These are phyloP conservation scores for Fulvia fulva DNA, from an alignment of 2,329 filamentous ascomycete species.

Conservation along the genomic window DNA sequence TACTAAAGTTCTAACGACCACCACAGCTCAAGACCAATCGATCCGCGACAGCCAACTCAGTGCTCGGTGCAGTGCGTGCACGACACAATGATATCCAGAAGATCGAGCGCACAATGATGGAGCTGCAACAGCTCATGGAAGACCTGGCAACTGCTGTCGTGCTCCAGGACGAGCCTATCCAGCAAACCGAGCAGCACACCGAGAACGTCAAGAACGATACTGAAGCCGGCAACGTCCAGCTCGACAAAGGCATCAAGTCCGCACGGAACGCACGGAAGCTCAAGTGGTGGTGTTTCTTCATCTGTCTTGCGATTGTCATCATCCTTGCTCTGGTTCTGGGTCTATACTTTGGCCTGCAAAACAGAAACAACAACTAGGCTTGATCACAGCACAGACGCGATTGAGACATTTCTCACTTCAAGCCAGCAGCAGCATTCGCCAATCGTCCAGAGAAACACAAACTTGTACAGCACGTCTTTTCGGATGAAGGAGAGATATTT, in stretches of 20 bases:
- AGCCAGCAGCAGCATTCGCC: neutral
- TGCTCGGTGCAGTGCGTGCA: conserved; percentile 73
- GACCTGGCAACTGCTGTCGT: conserved; percentile 72
- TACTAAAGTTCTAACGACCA: conserved; percentile 5
- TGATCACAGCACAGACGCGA: neutral
- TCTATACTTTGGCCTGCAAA: conserved; percentile 43
- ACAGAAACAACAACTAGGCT: conserved; percentile 12
- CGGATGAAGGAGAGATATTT: neutral
- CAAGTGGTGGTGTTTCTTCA: conserved; percentile 74
- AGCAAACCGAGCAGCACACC: conserved; percentile 62
- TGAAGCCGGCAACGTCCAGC: conserved; percentile 64
- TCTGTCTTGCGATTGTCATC: conserved; percentile 48
- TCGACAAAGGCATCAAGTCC: conserved; percentile 63
- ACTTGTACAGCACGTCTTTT: conserved; percentile 3
- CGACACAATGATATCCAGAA: conserved; percentile 79
- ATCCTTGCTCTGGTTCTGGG: conserved; percentile 50
- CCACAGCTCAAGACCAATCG: conserved; percentile 69
- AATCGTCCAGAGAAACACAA: neutral
- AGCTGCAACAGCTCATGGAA: conserved; percentile 67
- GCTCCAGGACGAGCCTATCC: conserved; percentile 63
- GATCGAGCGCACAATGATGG: conserved; percentile 70
- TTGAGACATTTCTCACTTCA: neutral
- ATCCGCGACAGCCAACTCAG: conserved; percentile 65
- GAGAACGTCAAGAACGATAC: conserved; percentile 63
- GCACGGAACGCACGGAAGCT: conserved; percentile 66